phyloP scores from a whole-genome alignment of 495 filamentous ascomycete genomes.

The Opeltia flavorubescens region DNA sequence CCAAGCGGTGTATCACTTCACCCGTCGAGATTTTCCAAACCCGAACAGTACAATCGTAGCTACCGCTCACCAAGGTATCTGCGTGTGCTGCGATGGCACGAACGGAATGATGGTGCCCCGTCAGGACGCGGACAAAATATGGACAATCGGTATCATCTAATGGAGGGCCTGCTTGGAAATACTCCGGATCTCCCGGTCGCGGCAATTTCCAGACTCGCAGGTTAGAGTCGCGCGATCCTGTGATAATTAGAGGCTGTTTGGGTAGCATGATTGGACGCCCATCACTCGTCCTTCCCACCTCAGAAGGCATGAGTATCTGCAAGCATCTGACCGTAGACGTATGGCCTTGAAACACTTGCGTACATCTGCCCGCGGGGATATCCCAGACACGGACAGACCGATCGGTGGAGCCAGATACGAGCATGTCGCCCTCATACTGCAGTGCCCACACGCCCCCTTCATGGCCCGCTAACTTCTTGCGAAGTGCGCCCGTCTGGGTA shows the following conservation, averaged over 20 bases:
- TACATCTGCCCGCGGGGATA: constrained; percentile 79
- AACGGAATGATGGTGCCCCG: constrained; percentile 88
- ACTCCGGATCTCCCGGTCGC: constrained; percentile 54
- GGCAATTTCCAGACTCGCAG: constrained; percentile 92
- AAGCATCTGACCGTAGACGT: constrained; percentile 94
- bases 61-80: constrained; percentile 95
- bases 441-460: constrained; percentile 97
- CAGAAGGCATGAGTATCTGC: constrained; percentile 80
- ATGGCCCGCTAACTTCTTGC: constrained; percentile 74
- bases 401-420: constrained; percentile 95
- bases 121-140: constrained; percentile 78
- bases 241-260: constrained; percentile 87
- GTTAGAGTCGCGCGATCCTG: constrained; percentile 89
- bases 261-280: constrained; percentile 80
- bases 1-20: constrained; percentile 72
- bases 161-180: constrained; percentile 62
- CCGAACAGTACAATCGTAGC: constrained; percentile 90
- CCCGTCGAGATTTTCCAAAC: constrained; percentile 98
- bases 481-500: constrained; percentile 80
- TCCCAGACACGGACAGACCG: constrained; percentile 95
- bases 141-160: constrained; percentile 76
- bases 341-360: constrained; percentile 91
- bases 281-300: constrained; percentile 55
- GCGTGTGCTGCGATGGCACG: constrained; percentile 92
- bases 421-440: constrained; percentile 85